A percentile compares a stretch with the other conserved stretches of the same genome.
Evolutionary conservation across 1,139 yeast genomes (phyloP).

Genomic region (Kluyveromyces marxianus): DNA sequence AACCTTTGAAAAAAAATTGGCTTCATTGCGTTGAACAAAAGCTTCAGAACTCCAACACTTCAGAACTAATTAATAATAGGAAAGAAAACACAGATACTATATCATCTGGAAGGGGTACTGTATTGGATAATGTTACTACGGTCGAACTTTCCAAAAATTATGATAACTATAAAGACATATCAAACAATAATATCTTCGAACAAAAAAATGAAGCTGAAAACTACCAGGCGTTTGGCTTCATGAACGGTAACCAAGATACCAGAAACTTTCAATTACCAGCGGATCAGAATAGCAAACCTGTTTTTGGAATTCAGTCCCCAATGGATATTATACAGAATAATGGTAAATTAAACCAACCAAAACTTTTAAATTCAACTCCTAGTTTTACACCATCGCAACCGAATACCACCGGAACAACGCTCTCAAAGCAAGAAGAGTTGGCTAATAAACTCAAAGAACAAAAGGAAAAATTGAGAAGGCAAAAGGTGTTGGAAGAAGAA

Average conservation of each 20-base stretch:
- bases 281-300: too few species aligned
- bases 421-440: background rate
- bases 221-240: too few species aligned
- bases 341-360: too few species aligned
- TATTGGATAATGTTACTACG: background rate
- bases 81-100: constrained; percentile 21
- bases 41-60: constrained; percentile 26
- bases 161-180: too few species aligned
- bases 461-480: background rate
- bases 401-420: background rate
- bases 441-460: background rate
- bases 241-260: too few species aligned
- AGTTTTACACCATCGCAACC: too few species aligned
- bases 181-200: too few species aligned
- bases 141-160: background rate
- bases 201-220: too few species aligned
- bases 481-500: background rate
- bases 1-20: constrained; percentile 46
- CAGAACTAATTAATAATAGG: constrained; percentile 33
- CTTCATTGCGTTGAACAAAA: constrained; percentile 47
- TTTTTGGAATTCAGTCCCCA: too few species aligned
- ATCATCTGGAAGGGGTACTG: background rate
- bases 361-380: too few species aligned
- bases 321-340: too few species aligned
- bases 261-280: too few species aligned